Conservation (phyloP, 2,329 filamentous ascomycete genomes). For the Cyphellophora attinorum region DNA sequence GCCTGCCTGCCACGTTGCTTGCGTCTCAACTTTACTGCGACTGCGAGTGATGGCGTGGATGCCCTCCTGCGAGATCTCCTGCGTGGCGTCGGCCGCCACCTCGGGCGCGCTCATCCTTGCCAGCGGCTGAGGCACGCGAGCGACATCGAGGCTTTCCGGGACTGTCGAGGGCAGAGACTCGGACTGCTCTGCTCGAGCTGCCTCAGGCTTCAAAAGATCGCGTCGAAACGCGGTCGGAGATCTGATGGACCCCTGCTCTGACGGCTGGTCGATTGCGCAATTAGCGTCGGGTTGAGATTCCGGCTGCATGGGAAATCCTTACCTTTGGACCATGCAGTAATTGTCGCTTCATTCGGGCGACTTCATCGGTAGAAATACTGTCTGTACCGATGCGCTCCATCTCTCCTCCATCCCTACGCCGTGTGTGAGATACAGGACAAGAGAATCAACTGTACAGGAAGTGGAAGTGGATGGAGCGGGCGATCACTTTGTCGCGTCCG, state of each 20-base stretch:
- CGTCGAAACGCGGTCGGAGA: slow-evolving; percentile 1
- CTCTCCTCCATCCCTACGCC: neutral
- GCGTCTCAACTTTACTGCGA: slow-evolving; percentile 23
- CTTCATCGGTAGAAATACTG: no score
- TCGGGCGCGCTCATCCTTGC: slow-evolving; percentile 26
- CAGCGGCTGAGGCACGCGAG: slow-evolving; percentile 1
- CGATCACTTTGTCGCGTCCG: no score
- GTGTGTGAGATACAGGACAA: no score
- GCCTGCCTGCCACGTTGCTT: slow-evolving; percentile 29
- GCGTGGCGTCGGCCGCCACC: slow-evolving; percentile 32
- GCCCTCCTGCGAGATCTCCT: slow-evolving; percentile 27
- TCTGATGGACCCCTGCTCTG: neutral
- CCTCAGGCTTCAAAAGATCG: neutral
- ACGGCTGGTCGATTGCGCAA: neutral
- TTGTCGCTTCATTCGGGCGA: neutral
- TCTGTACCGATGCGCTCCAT: neutral
- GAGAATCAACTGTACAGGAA: no score
- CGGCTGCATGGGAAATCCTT: neutral
- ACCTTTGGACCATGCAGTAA: neutral
- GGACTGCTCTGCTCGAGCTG: no score
- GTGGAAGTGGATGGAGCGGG: no score
- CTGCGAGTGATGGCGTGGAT: slow-evolving; percentile 3
- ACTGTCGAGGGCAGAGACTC: slow-evolving; percentile 9
- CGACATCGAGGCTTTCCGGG: slow-evolving; percentile 10
- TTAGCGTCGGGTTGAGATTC: neutral